A percentile compares a stretch with the other conserved stretches of the same genome.
Conservation (phyloP, 2,329 filamentous ascomycete genomes). For the Aspergillus glaucus region DNA sequence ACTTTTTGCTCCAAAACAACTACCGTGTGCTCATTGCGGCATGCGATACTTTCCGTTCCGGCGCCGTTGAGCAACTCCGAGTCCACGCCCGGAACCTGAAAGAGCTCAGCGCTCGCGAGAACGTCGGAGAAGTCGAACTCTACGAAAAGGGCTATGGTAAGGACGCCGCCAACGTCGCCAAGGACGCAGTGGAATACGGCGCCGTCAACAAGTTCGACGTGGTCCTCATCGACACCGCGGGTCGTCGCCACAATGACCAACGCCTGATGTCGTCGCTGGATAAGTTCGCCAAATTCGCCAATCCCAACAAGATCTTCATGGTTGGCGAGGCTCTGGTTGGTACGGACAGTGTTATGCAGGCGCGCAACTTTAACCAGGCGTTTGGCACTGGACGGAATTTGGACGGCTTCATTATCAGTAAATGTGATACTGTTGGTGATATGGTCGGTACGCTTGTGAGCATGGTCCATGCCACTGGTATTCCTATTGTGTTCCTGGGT, state of each 20-base stretch:
- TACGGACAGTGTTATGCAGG: slow-evolving; percentile 90
- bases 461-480: slow-evolving; percentile 94
- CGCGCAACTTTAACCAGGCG: slow-evolving; percentile 88
- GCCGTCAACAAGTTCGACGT: slow-evolving; percentile 75
- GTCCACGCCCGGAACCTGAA: slow-evolving; percentile 92
- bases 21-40: slow-evolving; percentile 91
- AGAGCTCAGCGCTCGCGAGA: slow-evolving; percentile 78
- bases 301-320: slow-evolving; percentile 98
- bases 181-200: slow-evolving; percentile 82
- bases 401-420: slow-evolving; percentile 97
- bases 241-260: slow-evolving; percentile 89
- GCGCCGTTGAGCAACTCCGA: slow-evolving; percentile 91
- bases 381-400: slow-evolving; percentile 76
- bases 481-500: slow-evolving; percentile 89
- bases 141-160: slow-evolving; percentile 98
- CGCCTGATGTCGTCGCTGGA: slow-evolving; percentile 93
- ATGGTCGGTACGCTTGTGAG: slow-evolving; percentile 96
- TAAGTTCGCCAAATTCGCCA: slow-evolving; percentile 93
- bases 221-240: slow-evolving; percentile 93
- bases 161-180: slow-evolving; percentile 90
- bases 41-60: slow-evolving; percentile 93
- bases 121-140: slow-evolving; percentile 71
- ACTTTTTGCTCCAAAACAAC: slow-evolving; percentile 95
- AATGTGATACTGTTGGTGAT: slow-evolving; percentile 98
- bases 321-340: slow-evolving; percentile 89